Percentiles rank a stretch among this genome's conserved stretches.
Evolutionary conservation across 495 filamentous ascomycete genomes (phyloP).

Genomic region (Neurospora discreta): DNA sequence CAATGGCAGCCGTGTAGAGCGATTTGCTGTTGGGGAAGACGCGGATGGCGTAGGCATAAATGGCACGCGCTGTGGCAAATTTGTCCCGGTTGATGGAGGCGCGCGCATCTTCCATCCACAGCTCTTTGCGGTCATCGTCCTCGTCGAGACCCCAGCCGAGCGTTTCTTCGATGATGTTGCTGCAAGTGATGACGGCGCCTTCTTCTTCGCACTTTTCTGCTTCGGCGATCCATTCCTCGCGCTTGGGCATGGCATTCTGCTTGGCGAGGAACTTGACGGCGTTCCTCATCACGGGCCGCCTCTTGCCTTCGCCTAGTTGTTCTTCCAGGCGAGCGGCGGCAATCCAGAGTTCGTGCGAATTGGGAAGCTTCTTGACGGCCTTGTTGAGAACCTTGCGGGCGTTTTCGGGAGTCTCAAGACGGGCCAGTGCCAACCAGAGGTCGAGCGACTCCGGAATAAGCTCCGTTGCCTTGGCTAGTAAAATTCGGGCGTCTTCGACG

Average conservation of each 20-base stretch:
- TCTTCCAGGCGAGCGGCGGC: slow-evolving; percentile 87
- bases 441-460: slow-evolving; percentile 89
- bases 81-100: slow-evolving; percentile 62
- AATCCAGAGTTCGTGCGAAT: slow-evolving; percentile 92
- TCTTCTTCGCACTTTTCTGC: slow-evolving; percentile 93
- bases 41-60: slow-evolving; percentile 81
- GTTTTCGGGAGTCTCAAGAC: slow-evolving; percentile 77
- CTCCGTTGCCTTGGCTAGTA: slow-evolving; percentile 87
- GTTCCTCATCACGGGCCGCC: slow-evolving; percentile 86
- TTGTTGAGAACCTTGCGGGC: slow-evolving; percentile 92
- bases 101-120: slow-evolving; percentile 89
- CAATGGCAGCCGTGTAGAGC: slow-evolving; percentile 79
- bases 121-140: slow-evolving; percentile 90
- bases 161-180: slow-evolving; percentile 81
- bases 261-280: slow-evolving; percentile 81
- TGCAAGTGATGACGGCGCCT: slow-evolving; percentile 75
- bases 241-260: slow-evolving; percentile 89
- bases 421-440: slow-evolving; percentile 86
- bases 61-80: slow-evolving; percentile 84
- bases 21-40: slow-evolving; percentile 75
- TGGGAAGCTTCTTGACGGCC: slow-evolving; percentile 84
- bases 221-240: slow-evolving; percentile 93
- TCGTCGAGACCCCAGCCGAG: slow-evolving; percentile 90
- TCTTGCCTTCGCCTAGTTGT: slow-evolving; percentile 60
- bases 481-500: slow-evolving; percentile 68